Evolutionary conservation across 768 basidiomycete genomes (phyloP), one percentile per base, ranked within the genome.

Genomic region (Scleroderma citrinum): DNA sequence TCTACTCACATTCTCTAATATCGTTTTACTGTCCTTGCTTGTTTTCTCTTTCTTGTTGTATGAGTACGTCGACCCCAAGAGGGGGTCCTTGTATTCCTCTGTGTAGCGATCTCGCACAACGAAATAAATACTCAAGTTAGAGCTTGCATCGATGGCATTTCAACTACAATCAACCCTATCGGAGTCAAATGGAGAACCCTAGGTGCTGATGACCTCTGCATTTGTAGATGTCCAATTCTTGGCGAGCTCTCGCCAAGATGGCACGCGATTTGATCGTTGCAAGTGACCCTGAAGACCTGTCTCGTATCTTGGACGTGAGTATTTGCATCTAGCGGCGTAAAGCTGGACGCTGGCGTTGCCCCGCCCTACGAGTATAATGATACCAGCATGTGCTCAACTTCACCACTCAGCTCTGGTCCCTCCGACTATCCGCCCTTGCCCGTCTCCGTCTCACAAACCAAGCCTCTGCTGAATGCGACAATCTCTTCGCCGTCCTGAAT

Each of bases 381-480:
- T n/a, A n/a, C n/a, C n/a, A 4, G 26, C 8, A 8, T 29, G 26
- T 29, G 26, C 26, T 29, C 26, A 29, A 35, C 12, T 17, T 40
- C 7, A 29, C 23, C 31, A 40, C 19, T 37, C 51, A 91, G 87
- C 78, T 91, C 24, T 92, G 89, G 89, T 86, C 85, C 59, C 80
- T 92, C 41, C 87, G 89, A 7, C 76, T 92, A 6, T 80, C 86
- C 23, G 81, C 80, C 48, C 78, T 92, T 24, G 80, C 89, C 39
- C 83, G 89, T 16, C 76, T 92, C 39, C 82, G 89, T 40, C 77
- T 92, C 41, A 90, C 85, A 71, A 91, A 91, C 62, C 89, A 92
- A 62, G 83, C 83, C n/a, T 78, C 86, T 1, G 86, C 87, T 20
- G 89, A 92, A 68, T 85, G 85, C 62, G 82, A 78, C 10, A 89